Conservation (phyloP, 2,329 filamentous ascomycete species). For the Scedosporium dehoogii region DNA sequence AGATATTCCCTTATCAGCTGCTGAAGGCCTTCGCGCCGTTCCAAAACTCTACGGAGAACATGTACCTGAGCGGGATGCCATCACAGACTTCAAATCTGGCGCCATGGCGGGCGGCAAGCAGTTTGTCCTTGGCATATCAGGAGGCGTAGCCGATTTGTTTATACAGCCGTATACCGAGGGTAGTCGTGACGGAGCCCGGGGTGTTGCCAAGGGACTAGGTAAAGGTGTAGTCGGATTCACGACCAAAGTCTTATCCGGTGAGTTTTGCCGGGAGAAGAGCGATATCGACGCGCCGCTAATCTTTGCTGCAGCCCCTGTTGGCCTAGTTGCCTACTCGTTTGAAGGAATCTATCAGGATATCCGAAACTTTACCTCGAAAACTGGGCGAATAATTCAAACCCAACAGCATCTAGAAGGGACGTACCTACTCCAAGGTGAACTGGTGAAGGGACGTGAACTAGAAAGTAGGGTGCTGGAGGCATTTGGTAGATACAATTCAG, state of each 20-base stretch:
- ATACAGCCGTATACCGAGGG: constrained; percentile 23
- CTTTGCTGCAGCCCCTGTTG: constrained; percentile 9
- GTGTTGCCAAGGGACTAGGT: constrained; percentile 29
- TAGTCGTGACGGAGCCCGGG: constrained; percentile 23
- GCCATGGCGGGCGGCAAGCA: constrained; percentile 31
- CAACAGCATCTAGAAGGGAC: neutral
- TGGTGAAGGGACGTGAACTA: neutral
- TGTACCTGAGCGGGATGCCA: constrained; percentile 21
- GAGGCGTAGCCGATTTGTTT: constrained; percentile 32
- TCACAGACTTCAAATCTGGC: constrained; percentile 36
- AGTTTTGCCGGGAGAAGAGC: neutral
- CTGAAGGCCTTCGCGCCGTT: constrained; percentile 42
- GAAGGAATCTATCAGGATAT: constrained; percentile 13
- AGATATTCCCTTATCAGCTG: constrained; percentile 35
- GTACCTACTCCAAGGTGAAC: neutral
- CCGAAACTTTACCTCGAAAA: constrained; percentile 3
- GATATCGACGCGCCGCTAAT: neutral
- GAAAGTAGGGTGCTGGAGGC: neutral
- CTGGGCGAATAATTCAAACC: neutral
- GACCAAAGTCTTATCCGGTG: constrained; percentile 13
- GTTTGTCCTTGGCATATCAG: constrained; percentile 30
- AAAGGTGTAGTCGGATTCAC: constrained; percentile 25
- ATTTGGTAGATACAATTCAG: neutral
- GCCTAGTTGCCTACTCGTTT: constrained; percentile 13
- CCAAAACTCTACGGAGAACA: constrained; percentile 38